Percentiles rank a stretch among this genome's conserved stretches.
These are phyloP conservation scores for Fusarium austroafricanum DNA, from an alignment of 2,329 filamentous ascomycete species.

Conservation along the genomic window DNA sequence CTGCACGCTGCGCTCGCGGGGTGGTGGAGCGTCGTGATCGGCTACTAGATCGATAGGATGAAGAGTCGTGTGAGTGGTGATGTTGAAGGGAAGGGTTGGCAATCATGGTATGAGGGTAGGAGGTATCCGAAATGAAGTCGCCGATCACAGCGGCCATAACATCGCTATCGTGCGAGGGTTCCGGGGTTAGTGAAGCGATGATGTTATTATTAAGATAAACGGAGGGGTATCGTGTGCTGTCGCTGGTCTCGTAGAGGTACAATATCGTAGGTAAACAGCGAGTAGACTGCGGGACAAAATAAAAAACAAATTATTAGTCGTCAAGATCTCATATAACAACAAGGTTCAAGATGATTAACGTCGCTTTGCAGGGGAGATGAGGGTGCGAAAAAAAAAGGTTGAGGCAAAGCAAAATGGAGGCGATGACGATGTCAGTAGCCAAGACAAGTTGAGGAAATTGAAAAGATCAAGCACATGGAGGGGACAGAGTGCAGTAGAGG, in stretches of 20 bases:
- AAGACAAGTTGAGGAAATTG: conserved; percentile 39
- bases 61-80: conserved; percentile 56
- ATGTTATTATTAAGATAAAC: conserved; percentile 30
- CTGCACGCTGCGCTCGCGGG: conserved; percentile 45
- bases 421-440: conserved; percentile 43
- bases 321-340: conserved; percentile 30
- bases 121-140: conserved; percentile 79
- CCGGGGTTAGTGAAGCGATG: conserved; percentile 8
- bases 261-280: conserved; percentile 39
- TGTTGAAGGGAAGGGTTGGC: conserved; percentile 61
- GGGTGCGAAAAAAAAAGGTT: conserved; percentile 11
- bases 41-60: conserved; percentile 47
- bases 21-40: conserved; percentile 48
- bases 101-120: conserved; percentile 79
- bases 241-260: conserved; percentile 31
- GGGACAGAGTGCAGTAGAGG: conserved; percentile 36
- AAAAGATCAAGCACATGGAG: conserved; percentile 45
- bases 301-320: conserved; percentile 41
- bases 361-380: conserved; percentile 21
- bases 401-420: conserved; percentile 29
- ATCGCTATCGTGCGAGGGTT: conserved; percentile 47
- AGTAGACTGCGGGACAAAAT: conserved; percentile 36
- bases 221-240: conserved; percentile 38
- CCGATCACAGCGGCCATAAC: conserved; percentile 74
- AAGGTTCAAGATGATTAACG: conserved; percentile 21